Percentiles rank a stretch among this genome's conserved stretches.
Evolutionary conservation across 2,329 filamentous ascomycete species (phyloP).

Genomic region (Fusarium udum): DNA sequence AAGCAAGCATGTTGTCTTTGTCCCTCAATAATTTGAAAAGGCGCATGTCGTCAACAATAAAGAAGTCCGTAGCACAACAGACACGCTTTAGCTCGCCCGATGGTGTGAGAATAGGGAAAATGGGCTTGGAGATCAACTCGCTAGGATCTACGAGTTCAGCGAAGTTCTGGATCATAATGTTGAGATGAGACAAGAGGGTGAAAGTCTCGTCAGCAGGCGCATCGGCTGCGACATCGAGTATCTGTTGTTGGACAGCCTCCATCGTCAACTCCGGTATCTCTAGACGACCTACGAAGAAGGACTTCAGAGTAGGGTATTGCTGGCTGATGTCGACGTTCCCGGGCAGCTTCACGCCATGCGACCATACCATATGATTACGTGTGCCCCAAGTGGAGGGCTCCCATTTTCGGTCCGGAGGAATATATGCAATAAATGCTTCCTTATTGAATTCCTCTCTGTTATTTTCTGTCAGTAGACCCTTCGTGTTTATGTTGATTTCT

Average conservation of each 20-base stretch:
- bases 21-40: not conserved
- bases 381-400: no score
- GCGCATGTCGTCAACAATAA: not conserved
- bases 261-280: not conserved
- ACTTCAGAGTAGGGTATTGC: fast-evolving
- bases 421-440: no score
- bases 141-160: not conserved
- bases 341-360: not conserved
- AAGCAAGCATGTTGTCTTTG: not conserved
- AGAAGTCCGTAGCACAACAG: fast-evolving
- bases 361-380: not conserved
- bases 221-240: fast-evolving
- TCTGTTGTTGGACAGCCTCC: fast-evolving
- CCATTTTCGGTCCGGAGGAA: no score
- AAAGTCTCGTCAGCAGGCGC: not conserved
- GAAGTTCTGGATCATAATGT: not conserved
- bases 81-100: not conserved
- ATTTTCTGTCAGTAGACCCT: fast-evolving
- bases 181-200: not conserved
- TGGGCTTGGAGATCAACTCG: not conserved
- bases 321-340: not conserved
- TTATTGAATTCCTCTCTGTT: not conserved
- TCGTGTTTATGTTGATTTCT: not conserved
- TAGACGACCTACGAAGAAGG: not conserved
- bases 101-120: not conserved